Evolutionary conservation across 2,329 filamentous ascomycete species (phyloP), one percentile per base, ranked within the genome.

Genomic region (Podosphaera leucotricha): DNA sequence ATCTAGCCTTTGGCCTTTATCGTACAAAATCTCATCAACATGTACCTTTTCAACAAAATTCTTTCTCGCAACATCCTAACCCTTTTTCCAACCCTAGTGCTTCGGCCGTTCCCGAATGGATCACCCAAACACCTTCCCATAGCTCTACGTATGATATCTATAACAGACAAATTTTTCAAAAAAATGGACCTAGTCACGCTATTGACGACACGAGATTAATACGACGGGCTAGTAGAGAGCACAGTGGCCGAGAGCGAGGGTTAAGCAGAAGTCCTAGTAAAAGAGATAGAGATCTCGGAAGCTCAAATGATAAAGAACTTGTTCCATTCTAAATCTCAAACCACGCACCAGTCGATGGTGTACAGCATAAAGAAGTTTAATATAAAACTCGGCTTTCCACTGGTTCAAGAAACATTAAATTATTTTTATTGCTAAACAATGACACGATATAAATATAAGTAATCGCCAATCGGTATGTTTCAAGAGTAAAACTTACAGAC

Each of bases 1-100:
- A 71, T 50, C 52, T 71, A 10, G 63, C 54, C 46, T 72, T 60
- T 50, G 60, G 57, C 49, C 47, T 52, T 36, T 58, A 57, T 41
- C 49, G 56, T 6, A 50, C 52, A 15, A 57, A 56, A 48, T 18
- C 45, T 41, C 38, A 38, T 45, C 19, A 55, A 54, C 18, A 56
- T 59, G 46, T 57, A 58, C 37, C 35, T 26, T 20, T 18, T n/a
- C 43, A 38, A 38, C 24, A 24, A n/a, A 44, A 28, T 28, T 19
- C 33, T 42, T 55, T 41, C 46, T 18, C 35, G 13, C 46, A 26
- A 28, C 28, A 35, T 39, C 50, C 37, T 41, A 26, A 40, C 16
- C 41, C 20, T 21, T 33, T 30, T 35, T 13, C 30, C 15, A 20
- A 43, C 19, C 30, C 26, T 16, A 20, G 41, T 33, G 20, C 45